phyloP scores from a whole-genome alignment of 2,329 filamentous ascomycete genomes.

The Ceratocystiopsis minuta region DNA sequence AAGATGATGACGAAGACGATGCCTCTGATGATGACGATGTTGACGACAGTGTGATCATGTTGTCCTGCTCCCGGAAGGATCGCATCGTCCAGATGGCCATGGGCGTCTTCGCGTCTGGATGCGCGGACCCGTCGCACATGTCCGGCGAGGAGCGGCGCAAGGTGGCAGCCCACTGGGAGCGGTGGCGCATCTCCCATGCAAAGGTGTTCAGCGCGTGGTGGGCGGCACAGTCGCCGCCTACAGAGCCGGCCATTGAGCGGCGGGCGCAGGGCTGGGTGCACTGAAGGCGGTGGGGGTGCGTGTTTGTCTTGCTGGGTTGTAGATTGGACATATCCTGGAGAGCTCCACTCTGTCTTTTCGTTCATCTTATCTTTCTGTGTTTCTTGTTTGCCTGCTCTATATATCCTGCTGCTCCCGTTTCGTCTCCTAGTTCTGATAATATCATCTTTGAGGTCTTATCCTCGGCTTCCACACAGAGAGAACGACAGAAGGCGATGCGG shows the following conservation, averaged over 20 bases:
- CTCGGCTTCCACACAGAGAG: no score
- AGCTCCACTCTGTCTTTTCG: background rate
- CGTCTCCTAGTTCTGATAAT: no score
- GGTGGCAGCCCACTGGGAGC: conserved; percentile 3
- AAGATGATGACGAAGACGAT: no score
- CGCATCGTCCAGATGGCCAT: no score
- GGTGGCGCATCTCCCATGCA: conserved; percentile 1
- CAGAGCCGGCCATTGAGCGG: conserved; percentile 2
- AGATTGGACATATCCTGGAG: no score
- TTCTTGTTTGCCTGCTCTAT: background rate
- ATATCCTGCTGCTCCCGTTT: background rate
- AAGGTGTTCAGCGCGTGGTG: conserved; percentile 5
- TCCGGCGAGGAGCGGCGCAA: background rate
- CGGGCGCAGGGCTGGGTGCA: background rate
- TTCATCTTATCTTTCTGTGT: background rate
- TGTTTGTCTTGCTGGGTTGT: background rate
- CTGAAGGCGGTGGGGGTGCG: background rate
- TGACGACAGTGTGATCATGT: no score
- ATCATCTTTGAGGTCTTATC: no score
- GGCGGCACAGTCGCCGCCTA: conserved; percentile 4
- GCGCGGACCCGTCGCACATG: background rate
- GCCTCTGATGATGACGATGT: no score
- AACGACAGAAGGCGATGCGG: no score
- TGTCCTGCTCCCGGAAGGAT: no score
- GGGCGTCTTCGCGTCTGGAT: no score